phyloP scores from a whole-genome alignment of 495 filamentous ascomycete species.

The Tuber brumale region DNA sequence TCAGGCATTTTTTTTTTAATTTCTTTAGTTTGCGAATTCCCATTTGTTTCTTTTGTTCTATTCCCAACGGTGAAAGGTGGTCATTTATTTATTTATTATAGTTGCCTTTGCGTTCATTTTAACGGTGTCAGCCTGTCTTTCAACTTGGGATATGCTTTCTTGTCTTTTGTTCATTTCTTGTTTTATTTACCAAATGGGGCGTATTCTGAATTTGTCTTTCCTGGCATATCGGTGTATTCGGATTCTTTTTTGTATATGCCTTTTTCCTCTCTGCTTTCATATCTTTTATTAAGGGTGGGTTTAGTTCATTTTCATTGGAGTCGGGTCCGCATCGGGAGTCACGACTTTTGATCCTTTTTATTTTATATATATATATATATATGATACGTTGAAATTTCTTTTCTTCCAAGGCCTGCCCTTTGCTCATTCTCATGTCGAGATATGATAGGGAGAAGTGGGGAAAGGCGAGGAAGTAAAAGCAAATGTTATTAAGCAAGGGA shows the following conservation, averaged over 20 bases:
- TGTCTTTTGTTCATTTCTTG: conserved; percentile 25
- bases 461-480: neutral
- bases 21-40: conserved; percentile 31
- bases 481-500: neutral
- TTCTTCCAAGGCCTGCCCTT: neutral
- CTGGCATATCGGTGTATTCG: conserved; percentile 40
- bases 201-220: conserved; percentile 25
- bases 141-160: conserved; percentile 31
- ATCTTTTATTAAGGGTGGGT: conserved; percentile 28
- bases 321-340: conserved; percentile 20
- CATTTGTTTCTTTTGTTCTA: conserved; percentile 39
- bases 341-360: conserved; percentile 2
- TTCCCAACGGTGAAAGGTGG: conserved; percentile 36
- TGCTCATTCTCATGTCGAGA: neutral
- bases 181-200: conserved; percentile 39
- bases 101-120: conserved; percentile 37
- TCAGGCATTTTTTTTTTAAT: conserved; percentile 36
- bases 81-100: conserved; percentile 36
- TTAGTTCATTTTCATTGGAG: conserved; percentile 27
- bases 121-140: conserved; percentile 40
- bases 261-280: conserved; percentile 31
- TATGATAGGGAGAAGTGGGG: neutral
- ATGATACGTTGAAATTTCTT: neutral
- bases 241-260: conserved; percentile 18
- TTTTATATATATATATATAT: neutral